Evolutionary conservation across 164 flowering plant genomes (phyloP), one percentile per base, ranked within the genome.

Genomic region (Magnolia kwangsiensis): DNA sequence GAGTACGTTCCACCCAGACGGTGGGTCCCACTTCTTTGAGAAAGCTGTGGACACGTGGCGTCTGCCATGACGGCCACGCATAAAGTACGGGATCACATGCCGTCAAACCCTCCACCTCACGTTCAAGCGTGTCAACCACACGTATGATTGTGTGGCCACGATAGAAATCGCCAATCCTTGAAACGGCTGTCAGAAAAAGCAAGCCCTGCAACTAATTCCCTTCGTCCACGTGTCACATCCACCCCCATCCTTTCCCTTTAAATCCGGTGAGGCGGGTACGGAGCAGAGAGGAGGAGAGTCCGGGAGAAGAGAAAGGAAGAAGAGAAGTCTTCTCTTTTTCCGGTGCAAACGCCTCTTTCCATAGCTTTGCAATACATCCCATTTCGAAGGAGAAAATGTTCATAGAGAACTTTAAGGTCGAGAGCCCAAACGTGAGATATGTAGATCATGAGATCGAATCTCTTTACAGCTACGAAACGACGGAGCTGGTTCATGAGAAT

Each of bases 401-500:
- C 59, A 87, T 96, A 63, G 99, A 96, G 63, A 96, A 80, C 72
- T 96, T 96, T 74, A 89, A 87, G 83, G 98, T 96, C 0, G 98
- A 96, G 79, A 88, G 92, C 80, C 95, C 98, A 0, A 90, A 96
- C 73, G 98, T 96, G 1, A 89, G 81, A 81, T 94, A 96, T 90
- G 83, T 89, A 16, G 99, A 96, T 18, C 50, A 63, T 68, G 98
- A 88, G 88, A 91, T 96, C 72, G 89, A 89, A 7, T 91, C 99
- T 18, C 86, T 89, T 67, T 96, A 94, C 81, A 76, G 81, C 67
- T 96, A 96, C 72, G 90, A 94, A 50, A 96, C 99, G 45, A 94
- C 99, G 0, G 99, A 94, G 82, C 90, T 96, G 72, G 92, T 91
- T 75, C 97, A 94, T 78, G 98, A 96, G 89, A 84, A 86, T 84